These are phyloP conservation scores for Aureoboletus auriporus DNA, from an alignment of 768 basidiomycete species.

Conservation along the genomic window DNA sequence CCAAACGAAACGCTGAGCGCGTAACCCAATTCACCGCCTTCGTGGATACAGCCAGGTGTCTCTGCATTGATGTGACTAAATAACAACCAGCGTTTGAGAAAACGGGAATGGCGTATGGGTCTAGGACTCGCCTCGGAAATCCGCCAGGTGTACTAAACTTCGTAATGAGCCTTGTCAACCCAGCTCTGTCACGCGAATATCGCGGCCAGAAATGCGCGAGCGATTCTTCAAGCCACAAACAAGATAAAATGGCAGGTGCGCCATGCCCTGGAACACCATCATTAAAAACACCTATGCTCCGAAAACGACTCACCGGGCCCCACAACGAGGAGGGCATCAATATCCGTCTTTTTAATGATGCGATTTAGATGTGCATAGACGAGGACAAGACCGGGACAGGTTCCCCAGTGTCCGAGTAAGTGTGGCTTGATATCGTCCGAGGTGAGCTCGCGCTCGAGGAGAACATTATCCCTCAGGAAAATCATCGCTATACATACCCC, in stretches of 20 bases:
- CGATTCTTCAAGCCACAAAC: constrained; percentile 82
- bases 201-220: constrained; percentile 54
- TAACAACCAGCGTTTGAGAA: background rate
- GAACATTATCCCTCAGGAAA: constrained; percentile 70
- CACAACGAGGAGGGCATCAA: constrained; percentile 72
- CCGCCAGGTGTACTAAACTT: constrained; percentile 81
- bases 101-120: background rate
- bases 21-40: constrained; percentile 89
- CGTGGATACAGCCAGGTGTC: constrained; percentile 88
- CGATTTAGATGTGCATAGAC: constrained; percentile 69
- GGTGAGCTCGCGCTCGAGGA: constrained; percentile 56
- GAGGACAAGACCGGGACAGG: constrained; percentile 73
- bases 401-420: constrained; percentile 82
- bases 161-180: constrained; percentile 65
- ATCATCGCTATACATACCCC: constrained; percentile 60
- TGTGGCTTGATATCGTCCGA: constrained; percentile 76
- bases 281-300: no score
- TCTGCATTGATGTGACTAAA: constrained; percentile 71
- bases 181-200: constrained; percentile 52
- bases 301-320: constrained; percentile 55
- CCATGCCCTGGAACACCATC: constrained; percentile 54
- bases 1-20: constrained; percentile 84
- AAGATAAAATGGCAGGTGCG: constrained; percentile 83
- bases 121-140: constrained; percentile 60
- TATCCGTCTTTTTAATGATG: constrained; percentile 53